Percentiles rank a stretch among this genome's conserved stretches.
Evolutionary conservation across 1,284 basidiomycete species (phyloP).

Genomic region (Vanrija sp.): DNA sequence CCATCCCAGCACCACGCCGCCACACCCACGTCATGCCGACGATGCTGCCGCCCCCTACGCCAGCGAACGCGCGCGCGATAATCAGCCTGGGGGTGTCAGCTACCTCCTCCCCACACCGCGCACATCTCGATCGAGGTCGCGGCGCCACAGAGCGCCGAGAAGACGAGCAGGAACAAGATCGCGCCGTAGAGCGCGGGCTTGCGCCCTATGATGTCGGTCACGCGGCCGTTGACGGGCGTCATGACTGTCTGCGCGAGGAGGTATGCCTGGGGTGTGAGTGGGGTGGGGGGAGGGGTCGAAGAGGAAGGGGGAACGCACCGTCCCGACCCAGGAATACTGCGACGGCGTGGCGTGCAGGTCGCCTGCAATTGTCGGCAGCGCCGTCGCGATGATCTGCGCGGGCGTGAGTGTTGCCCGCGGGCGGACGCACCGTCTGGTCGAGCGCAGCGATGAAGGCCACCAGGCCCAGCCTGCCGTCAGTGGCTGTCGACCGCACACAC

Average conservation of each 20-base stretch:
- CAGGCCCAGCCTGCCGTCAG: slow-evolving; percentile 5
- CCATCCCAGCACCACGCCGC: background rate
- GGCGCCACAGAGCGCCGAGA: slow-evolving; percentile 29
- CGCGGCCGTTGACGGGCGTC: slow-evolving; percentile 32
- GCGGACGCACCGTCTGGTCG: slow-evolving; percentile 20
- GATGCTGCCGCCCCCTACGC: slow-evolving; percentile 42
- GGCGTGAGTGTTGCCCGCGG: background rate
- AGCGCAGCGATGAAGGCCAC: slow-evolving; percentile 24
- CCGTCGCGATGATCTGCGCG: slow-evolving; percentile 33
- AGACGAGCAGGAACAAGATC: slow-evolving; percentile 25
- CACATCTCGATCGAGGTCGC: slow-evolving; percentile 31
- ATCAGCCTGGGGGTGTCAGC: slow-evolving; percentile 23
- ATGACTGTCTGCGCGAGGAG: slow-evolving; percentile 28
- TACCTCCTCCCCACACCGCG: background rate
- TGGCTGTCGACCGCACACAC: background rate
- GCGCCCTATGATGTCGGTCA: slow-evolving; percentile 37
- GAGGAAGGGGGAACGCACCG: background rate
- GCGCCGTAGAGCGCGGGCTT: slow-evolving; percentile 30
- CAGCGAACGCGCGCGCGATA: slow-evolving; percentile 34
- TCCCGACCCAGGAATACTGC: slow-evolving; percentile 37
- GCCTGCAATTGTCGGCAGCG: slow-evolving; percentile 30
- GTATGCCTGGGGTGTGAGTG: slow-evolving; percentile 15
- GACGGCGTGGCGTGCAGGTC: slow-evolving; percentile 30
- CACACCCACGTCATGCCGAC: slow-evolving; percentile 37
- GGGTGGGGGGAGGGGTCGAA: background rate